phyloP scores from a whole-genome alignment of 331 rosid genomes.

The Acacia pycnantha region DNA sequence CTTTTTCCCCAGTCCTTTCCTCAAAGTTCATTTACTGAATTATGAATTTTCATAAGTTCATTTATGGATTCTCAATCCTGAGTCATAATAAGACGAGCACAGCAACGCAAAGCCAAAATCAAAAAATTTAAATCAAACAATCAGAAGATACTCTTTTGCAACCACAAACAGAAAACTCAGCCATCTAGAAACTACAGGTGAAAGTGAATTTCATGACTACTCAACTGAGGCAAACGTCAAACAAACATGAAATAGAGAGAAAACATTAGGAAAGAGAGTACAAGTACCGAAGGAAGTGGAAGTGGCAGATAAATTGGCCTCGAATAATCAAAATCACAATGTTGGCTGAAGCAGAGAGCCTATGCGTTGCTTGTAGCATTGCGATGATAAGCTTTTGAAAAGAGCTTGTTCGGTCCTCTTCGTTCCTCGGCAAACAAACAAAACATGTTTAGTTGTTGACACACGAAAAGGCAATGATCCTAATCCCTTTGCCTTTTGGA shows the following conservation, averaged over 20 bases:
- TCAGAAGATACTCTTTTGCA: not conserved
- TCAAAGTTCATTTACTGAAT: not conserved
- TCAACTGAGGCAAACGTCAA: no score
- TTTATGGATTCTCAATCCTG: not conserved
- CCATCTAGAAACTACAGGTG: no score
- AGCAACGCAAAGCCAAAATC: not conserved
- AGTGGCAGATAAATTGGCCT: no score
- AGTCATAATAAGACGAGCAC: not conserved
- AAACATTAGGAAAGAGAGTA: not conserved
- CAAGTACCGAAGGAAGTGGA: no score
- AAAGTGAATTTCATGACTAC: no score
- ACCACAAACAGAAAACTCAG: not conserved
- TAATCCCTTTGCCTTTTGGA: no score
- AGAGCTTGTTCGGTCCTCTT: not conserved
- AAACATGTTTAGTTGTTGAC: not conserved
- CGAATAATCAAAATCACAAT: no score
- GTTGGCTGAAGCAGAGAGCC: no score
- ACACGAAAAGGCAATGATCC: not conserved
- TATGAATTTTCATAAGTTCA: constrained; percentile 34
- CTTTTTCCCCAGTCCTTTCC: no score
- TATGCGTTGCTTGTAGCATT: no score
- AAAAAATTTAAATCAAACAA: constrained; percentile 14
- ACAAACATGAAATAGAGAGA: not conserved
- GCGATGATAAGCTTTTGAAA: no score
- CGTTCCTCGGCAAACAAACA: not conserved